Percentiles rank a stretch among this genome's conserved stretches.
Conservation (phyloP, 2,329 filamentous ascomycete genomes). For the Claviceps humidiphila region DNA sequence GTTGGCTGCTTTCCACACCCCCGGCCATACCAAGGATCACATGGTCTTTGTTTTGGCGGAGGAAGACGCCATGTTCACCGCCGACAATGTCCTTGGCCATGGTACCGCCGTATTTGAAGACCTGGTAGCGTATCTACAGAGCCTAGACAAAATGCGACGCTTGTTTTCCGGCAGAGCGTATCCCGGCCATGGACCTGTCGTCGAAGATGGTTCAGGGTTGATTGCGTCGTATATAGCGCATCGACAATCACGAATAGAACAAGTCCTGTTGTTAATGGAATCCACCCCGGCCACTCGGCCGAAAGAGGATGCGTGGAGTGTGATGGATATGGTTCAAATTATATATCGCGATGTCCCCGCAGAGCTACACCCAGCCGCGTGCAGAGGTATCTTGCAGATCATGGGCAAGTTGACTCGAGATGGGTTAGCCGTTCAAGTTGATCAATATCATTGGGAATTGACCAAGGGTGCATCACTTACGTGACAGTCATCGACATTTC, state of each 20-base stretch:
- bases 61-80: conserved; percentile 75
- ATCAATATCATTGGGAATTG: conserved; percentile 19
- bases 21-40: conserved; percentile 70
- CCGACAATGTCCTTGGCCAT: conserved; percentile 78
- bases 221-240: conserved; percentile 77
- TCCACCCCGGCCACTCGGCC: conserved; percentile 19
- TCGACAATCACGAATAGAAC: conserved; percentile 63
- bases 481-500: conserved; percentile 4
- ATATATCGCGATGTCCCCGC: conserved; percentile 75
- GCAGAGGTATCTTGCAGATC: conserved; percentile 64
- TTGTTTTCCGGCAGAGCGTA: conserved; percentile 60
- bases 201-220: conserved; percentile 57
- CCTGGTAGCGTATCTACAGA: conserved; percentile 52
- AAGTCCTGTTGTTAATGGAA: conserved; percentile 55
- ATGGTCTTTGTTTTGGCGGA: conserved; percentile 65
- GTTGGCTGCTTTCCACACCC: conserved; percentile 46
- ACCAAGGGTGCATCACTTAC: conserved; percentile 11
- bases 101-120: conserved; percentile 80
- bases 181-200: conserved; percentile 73
- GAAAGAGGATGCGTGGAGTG: conserved; percentile 39
- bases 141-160: conserved; percentile 54
- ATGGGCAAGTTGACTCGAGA: conserved; percentile 66
- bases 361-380: conserved; percentile 61
- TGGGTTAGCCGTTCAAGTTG: conserved; percentile 42
- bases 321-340: conserved; percentile 73